These are phyloP conservation scores for Pachysandra terminalis DNA, from an alignment of 164 flowering plant genomes.

Conservation along the genomic window DNA sequence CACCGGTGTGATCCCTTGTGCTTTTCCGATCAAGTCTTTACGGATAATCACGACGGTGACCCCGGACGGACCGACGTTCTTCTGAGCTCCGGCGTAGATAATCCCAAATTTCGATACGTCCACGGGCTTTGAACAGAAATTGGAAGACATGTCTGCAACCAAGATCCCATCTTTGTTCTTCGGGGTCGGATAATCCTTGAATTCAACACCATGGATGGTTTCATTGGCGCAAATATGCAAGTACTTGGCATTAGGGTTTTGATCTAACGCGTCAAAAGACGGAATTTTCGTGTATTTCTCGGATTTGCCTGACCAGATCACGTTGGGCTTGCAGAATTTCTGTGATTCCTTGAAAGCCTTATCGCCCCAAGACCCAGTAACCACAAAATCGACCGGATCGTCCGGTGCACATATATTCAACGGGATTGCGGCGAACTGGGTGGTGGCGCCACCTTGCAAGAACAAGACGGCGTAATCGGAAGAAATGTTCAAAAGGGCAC, in stretches of 20 bases:
- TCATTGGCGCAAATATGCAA: slow-evolving; percentile 96
- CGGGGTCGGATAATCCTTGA: slow-evolving; percentile 67
- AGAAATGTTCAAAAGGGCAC: slow-evolving; percentile 49
- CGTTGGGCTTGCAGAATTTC: slow-evolving; percentile 45
- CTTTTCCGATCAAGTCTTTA: slow-evolving; percentile 76
- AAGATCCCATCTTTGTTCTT: slow-evolving; percentile 37
- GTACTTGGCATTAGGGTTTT: slow-evolving; percentile 48
- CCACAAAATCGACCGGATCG: slow-evolving; percentile 58
- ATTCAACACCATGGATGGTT: slow-evolving; percentile 96
- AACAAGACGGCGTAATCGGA: slow-evolving; percentile 54
- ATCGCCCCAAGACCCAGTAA: slow-evolving; percentile 83
- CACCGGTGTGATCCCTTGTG: slow-evolving; percentile 69
- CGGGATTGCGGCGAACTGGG: slow-evolving; percentile 68
- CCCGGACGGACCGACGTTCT: slow-evolving; percentile 93
- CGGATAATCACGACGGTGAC: slow-evolving; percentile 43
- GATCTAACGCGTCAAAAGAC: slow-evolving; percentile 30
- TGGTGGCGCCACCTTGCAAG: slow-evolving; percentile 77
- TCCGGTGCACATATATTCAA: slow-evolving; percentile 42
- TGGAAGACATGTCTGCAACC: slow-evolving; percentile 75
- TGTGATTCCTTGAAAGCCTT: slow-evolving; percentile 72
- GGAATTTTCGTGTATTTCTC: slow-evolving; percentile 61
- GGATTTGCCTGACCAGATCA: slow-evolving; percentile 61
- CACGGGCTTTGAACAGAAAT: slow-evolving; percentile 75
- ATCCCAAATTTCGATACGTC: slow-evolving; percentile 60
- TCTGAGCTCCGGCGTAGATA: slow-evolving; percentile 83